Evolutionary conservation across 31 red algal genomes (phyloP), one percentile per base, ranked within the genome.

Genomic region (Porphyra umbilicalis): DNA sequence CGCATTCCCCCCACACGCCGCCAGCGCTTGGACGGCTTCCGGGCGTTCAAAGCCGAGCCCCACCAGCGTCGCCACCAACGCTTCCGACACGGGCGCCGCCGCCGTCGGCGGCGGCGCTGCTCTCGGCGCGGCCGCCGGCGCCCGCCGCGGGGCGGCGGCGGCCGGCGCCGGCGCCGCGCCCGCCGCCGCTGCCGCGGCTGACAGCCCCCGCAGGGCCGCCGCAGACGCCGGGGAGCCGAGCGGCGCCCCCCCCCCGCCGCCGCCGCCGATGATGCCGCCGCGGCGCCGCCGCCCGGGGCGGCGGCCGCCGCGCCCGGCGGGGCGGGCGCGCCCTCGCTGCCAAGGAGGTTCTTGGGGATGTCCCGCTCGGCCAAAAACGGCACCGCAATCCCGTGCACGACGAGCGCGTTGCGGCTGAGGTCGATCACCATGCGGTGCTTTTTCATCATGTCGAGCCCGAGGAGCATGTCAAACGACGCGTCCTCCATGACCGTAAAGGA

Each of bases 381-480:
- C 34, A 89, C 89, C 8, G 32, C 25, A 31, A 76, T 78, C 35
- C 75, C 81, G 36, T 88, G 85, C 35, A 94, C 86, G 75, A 90
- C 85, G 38, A 98, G 89, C 31, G 81, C 81, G 75, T 97, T 91
- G 29, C 81, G 38, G 32, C 75, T 35, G 33, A 94, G 82, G 77
- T 97, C 91, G 35, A 97, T 95, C 16, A 36, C 39, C 36, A 88
- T 88, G 37, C 82, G 80, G 83, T 98, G 95, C 79, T 92, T 94
- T 5, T 89, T 85, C 15, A 98, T 44, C 95, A 94, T 98, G 79
- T 98, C 95, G 34, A 98, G 85, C 2, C 95, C 95, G 79, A 98
- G 88, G 15, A 98, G 87, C 83, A 98, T 89, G 80, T 98, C 95
- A 79, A 90, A 96, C 37, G 83, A 84, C 34, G 82, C 81, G 25